Percentiles rank a stretch among this genome's conserved stretches.
Conservation (phyloP, 345 rosid genomes). For the Linum usitatissimum region DNA sequence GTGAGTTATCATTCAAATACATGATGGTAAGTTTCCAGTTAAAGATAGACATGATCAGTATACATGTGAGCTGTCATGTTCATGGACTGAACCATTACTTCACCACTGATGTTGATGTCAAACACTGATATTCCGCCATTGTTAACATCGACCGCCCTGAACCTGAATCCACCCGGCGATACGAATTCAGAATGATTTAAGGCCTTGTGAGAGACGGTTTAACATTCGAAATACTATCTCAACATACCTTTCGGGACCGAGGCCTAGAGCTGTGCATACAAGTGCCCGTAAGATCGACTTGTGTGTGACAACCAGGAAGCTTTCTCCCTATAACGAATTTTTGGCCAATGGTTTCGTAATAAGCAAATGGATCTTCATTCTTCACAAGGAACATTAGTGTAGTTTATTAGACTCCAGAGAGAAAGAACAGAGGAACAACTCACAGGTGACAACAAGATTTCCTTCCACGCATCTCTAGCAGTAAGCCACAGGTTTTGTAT, state of each 20-base stretch:
- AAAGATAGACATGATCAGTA: too few relatives aligned
- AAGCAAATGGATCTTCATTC: not conserved
- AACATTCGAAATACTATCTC: too few relatives aligned
- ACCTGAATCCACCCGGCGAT: too few relatives aligned
- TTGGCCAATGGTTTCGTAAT: not conserved
- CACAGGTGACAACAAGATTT: constrained; percentile 45
- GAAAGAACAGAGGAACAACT: constrained; percentile 11
- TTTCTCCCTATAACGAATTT: constrained; percentile 41
- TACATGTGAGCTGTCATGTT: constrained; percentile 58
- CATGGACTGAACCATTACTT: constrained; percentile 54
- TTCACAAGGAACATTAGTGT: too few relatives aligned
- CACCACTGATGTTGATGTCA: constrained; percentile 38
- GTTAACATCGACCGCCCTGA: constrained; percentile 46
- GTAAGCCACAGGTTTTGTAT: constrained; percentile 41
- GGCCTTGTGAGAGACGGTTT: too few relatives aligned
- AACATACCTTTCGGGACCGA: constrained; percentile 42
- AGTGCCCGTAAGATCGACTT: constrained; percentile 54
- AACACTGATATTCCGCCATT: constrained; percentile 48
- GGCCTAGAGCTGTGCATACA: constrained; percentile 60
- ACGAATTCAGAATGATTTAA: too few relatives aligned
- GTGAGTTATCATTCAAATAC: too few relatives aligned
- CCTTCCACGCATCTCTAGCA: constrained; percentile 57
- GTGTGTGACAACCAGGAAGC: constrained; percentile 47
- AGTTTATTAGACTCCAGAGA: not conserved
- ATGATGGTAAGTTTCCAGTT: too few relatives aligned